Conservation (phyloP, 2,329 filamentous ascomycete genomes). For the Blastomyces emzantsi region DNA sequence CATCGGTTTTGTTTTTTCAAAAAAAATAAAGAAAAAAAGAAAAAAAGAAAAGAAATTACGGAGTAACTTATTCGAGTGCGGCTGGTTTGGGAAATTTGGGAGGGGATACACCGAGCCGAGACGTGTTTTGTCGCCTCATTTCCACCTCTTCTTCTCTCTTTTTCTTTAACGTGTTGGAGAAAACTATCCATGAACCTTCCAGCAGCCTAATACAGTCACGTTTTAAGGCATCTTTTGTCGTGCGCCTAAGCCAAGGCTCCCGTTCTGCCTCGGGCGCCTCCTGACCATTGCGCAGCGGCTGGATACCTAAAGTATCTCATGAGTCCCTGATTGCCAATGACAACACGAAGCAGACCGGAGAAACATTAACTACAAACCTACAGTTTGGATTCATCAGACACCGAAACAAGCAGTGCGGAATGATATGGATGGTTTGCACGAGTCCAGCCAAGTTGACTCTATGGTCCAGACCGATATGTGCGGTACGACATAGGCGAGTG, state of each 20-base stretch:
- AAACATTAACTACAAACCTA: not conserved
- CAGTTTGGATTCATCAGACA: not conserved
- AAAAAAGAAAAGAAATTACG: too few species aligned
- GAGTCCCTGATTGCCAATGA: too few species aligned
- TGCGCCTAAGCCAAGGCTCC: not conserved
- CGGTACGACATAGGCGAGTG: not conserved
- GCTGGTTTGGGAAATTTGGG: too few species aligned
- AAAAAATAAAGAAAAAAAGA: too few species aligned
- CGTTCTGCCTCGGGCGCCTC: not conserved
- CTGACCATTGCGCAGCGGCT: too few species aligned
- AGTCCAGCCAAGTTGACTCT: not conserved
- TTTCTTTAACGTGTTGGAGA: not conserved
- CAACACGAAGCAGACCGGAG: too few species aligned
- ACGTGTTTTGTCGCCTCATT: too few species aligned
- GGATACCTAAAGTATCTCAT: too few species aligned
- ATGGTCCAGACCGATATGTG: not conserved
- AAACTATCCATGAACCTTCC: not conserved
- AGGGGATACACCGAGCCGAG: too few species aligned
- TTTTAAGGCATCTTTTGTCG: not conserved
- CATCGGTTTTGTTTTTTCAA: too few species aligned
- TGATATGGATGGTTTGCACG: not conserved
- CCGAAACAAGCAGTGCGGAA: not conserved
- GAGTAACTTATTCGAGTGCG: too few species aligned
- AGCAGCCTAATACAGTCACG: not conserved
- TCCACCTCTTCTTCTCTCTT: not conserved